Conservation (phyloP, 192 early-diverging fungal genomes). For the Dispira simplex region DNA sequence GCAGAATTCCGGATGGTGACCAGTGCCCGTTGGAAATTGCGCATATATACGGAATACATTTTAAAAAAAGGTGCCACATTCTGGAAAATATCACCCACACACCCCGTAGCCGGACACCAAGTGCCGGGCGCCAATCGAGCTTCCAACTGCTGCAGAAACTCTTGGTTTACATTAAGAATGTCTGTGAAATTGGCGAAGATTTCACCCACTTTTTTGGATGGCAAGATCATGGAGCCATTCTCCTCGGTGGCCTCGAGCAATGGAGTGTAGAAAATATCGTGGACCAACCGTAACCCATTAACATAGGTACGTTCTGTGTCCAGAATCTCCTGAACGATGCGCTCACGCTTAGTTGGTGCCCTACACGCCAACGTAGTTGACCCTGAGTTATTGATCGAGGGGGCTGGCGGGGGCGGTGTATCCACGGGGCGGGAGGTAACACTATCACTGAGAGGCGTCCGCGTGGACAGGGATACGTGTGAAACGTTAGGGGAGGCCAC, state of each 20-base stretch:
- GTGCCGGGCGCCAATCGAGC: slow-evolving; percentile 25
- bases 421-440: too few species aligned
- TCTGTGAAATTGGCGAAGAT: slow-evolving; percentile 53
- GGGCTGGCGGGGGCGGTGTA: too few species aligned
- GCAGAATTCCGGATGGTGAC: slow-evolving; percentile 22
- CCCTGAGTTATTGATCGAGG: too few species aligned
- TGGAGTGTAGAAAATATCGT: slow-evolving; percentile 20
- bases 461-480: too few species aligned
- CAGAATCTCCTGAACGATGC: slow-evolving; percentile 62
- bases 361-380: too few species aligned
- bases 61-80: slow-evolving; percentile 29
- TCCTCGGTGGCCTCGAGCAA: not conserved
- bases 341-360: not conserved
- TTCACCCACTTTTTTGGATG: slow-evolving; percentile 38
- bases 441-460: too few species aligned
- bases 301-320: slow-evolving; percentile 79
- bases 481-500: too few species aligned
- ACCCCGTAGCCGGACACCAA: slow-evolving; percentile 18
- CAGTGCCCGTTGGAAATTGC: slow-evolving; percentile 33
- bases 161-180: slow-evolving; percentile 38
- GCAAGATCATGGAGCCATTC: slow-evolving; percentile 18
- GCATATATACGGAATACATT: slow-evolving; percentile 35
- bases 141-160: slow-evolving; percentile 40
- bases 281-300: slow-evolving; percentile 39
- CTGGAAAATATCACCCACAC: slow-evolving; percentile 29